Percentiles rank a stretch among this genome's conserved stretches.
Evolutionary conservation across 2,329 filamentous ascomycete species (phyloP).

Genomic region (Nemania sp.): DNA sequence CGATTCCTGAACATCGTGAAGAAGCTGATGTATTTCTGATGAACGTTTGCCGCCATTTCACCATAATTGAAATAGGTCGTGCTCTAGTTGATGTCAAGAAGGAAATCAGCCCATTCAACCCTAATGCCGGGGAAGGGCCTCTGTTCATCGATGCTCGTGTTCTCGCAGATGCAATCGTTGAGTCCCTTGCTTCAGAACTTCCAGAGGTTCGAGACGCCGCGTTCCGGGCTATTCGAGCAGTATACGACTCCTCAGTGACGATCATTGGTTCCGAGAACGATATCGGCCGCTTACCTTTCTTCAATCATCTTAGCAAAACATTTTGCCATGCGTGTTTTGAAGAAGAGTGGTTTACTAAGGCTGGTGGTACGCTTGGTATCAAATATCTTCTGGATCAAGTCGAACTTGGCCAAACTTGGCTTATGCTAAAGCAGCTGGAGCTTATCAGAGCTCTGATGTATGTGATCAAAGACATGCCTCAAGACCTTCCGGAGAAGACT

Average conservation of each 20-base stretch:
- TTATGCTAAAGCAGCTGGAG: slow-evolving; percentile 80
- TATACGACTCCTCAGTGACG: slow-evolving; percentile 73
- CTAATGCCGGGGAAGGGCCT: slow-evolving; percentile 82
- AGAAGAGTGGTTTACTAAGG: slow-evolving; percentile 98
- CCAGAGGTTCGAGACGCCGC: slow-evolving; percentile 79
- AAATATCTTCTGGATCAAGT: slow-evolving; percentile 83
- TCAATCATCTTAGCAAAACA: slow-evolving; percentile 76
- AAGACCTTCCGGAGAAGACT: slow-evolving; percentile 89
- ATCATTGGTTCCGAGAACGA: slow-evolving; percentile 78
- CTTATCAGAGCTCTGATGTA: slow-evolving; percentile 92
- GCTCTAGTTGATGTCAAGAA: slow-evolving; percentile 82
- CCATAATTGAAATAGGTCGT: slow-evolving; percentile 84
- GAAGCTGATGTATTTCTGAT: slow-evolving; percentile 75
- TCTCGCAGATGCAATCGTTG: slow-evolving; percentile 85
- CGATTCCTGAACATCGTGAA: slow-evolving; percentile 76
- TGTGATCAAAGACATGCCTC: slow-evolving; percentile 97
- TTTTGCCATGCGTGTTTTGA: slow-evolving; percentile 96
- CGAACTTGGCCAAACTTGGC: slow-evolving; percentile 81
- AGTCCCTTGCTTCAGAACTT: slow-evolving; percentile 86
- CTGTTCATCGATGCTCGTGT: slow-evolving; percentile 85
- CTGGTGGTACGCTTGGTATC: slow-evolving; percentile 88
- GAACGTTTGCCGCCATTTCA: slow-evolving; percentile 86
- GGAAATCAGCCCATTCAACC: slow-evolving; percentile 76
- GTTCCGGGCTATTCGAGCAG: slow-evolving; percentile 73
- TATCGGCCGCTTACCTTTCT: slow-evolving; percentile 79